A percentile compares a stretch with the other conserved stretches of the same genome.
Evolutionary conservation across 2,329 filamentous ascomycete genomes (phyloP).

Genomic region (Aspergillus candidus): DNA sequence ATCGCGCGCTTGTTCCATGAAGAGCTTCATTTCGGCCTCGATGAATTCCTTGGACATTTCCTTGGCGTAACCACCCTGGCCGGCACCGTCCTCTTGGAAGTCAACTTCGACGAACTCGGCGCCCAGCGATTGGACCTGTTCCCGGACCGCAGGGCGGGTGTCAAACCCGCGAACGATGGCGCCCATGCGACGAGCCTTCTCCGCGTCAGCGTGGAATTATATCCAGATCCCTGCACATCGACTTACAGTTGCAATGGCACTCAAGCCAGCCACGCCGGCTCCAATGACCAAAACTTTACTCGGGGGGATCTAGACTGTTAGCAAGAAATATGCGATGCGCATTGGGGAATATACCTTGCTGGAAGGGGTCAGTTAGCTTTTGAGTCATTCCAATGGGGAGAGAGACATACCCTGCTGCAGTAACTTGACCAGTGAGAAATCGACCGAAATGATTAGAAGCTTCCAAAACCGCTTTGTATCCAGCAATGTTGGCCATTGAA

Average conservation of each 20-base stretch:
- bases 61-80: constrained; percentile 82
- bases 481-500: constrained; percentile 91
- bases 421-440: constrained; percentile 83
- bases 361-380: constrained; percentile 18
- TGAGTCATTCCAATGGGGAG: constrained; percentile 8
- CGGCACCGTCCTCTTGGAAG: constrained; percentile 75
- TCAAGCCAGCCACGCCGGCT: constrained; percentile 80
- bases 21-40: constrained; percentile 87
- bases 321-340: not conserved
- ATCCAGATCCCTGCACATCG: not conserved
- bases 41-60: constrained; percentile 94
- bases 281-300: constrained; percentile 88
- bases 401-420: constrained; percentile 62
- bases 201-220: no score
- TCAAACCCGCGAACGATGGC: constrained; percentile 89
- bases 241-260: constrained; percentile 70
- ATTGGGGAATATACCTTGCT: constrained; percentile 18
- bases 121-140: constrained; percentile 84
- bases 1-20: constrained; percentile 77
- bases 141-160: constrained; percentile 77
- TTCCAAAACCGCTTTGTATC: constrained; percentile 86
- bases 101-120: constrained; percentile 87
- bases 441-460: constrained; percentile 84
- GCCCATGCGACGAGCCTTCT: constrained; percentile 67
- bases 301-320: constrained; percentile 62